Percentiles rank a stretch among this genome's conserved stretches.
Evolutionary conservation across 371 early-diverging fungal species (phyloP).

Genomic region (Rhizomucor miehei): DNA sequence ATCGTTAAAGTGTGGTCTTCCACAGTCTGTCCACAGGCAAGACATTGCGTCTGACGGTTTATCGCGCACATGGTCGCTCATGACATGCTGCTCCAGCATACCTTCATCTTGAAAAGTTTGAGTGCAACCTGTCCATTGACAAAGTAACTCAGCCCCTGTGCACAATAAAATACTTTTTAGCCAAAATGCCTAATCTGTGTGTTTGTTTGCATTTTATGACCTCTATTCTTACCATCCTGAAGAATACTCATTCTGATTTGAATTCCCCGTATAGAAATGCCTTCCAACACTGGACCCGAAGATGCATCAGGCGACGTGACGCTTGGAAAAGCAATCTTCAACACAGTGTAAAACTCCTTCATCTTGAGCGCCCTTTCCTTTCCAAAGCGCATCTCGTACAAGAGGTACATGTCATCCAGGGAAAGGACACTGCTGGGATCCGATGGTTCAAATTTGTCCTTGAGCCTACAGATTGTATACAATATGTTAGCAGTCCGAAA

Average conservation of each 20-base stretch:
- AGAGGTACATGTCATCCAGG: slow-evolving; percentile 41
- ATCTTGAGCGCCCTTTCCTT: slow-evolving; percentile 42
- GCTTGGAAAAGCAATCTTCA: slow-evolving; percentile 39
- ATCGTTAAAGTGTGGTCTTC: slow-evolving; percentile 31
- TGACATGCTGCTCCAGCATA: slow-evolving; percentile 45
- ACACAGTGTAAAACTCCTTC: slow-evolving; percentile 39
- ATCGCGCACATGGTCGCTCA: slow-evolving; percentile 40
- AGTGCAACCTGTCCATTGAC: slow-evolving; percentile 54
- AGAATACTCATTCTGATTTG: slow-evolving; percentile 32
- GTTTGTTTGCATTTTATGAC: not conserved
- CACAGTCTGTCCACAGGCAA: slow-evolving; percentile 23
- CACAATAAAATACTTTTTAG: slow-evolving; percentile 7
- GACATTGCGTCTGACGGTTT: slow-evolving; percentile 9
- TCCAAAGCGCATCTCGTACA: slow-evolving; percentile 46
- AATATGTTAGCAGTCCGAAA: not conserved
- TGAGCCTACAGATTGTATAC: too few species aligned
- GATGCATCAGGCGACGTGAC: slow-evolving; percentile 7
- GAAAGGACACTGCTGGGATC: slow-evolving; percentile 33
- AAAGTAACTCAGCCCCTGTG: slow-evolving; percentile 22
- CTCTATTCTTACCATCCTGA: slow-evolving; percentile 28
- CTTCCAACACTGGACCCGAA: slow-evolving; percentile 28
- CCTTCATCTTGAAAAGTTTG: slow-evolving; percentile 41
- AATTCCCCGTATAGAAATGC: slow-evolving; percentile 25
- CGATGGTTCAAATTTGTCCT: slow-evolving; percentile 46
- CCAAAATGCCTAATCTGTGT: not conserved